phyloP scores from a whole-genome alignment of 2,329 filamentous ascomycete genomes.

The Cadophora sp. region DNA sequence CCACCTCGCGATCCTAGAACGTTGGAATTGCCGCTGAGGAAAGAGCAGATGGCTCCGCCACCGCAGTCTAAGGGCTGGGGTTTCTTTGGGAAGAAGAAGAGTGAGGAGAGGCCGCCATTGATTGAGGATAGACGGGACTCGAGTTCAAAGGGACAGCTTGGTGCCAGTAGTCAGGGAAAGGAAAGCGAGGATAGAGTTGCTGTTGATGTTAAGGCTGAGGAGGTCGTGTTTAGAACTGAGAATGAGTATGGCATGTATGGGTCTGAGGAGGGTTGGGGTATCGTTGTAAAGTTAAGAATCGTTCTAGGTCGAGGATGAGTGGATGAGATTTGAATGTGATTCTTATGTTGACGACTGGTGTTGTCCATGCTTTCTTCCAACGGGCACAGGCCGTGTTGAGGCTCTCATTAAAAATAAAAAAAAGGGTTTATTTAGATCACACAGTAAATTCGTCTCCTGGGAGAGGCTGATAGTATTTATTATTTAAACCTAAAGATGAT shows the following conservation, averaged over 20 bases:
- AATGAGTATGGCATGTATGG: constrained; percentile 70
- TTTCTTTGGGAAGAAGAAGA: constrained; percentile 37
- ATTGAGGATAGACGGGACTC: constrained; percentile 14
- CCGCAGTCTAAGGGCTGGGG: constrained; percentile 15
- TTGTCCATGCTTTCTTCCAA: no score
- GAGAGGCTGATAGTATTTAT: no score
- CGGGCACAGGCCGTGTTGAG: no score
- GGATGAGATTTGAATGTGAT: no score
- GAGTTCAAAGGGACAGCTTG: constrained; percentile 8
- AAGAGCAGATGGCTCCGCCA: constrained; percentile 16
- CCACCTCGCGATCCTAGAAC: constrained; percentile 23
- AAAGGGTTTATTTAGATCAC: no score
- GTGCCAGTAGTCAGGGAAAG: constrained; percentile 2
- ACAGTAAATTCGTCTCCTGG: no score
- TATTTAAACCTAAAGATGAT: no score
- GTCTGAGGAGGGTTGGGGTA: constrained; percentile 39
- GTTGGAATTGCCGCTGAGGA: constrained; percentile 27
- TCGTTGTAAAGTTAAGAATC: constrained; percentile 39
- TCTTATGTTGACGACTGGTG: no score
- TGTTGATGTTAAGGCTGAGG: constrained; percentile 45
- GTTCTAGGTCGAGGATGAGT: constrained; percentile 17
- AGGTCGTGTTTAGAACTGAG: constrained; percentile 68
- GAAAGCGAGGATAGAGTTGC: constrained; percentile 30
- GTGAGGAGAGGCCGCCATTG: constrained; percentile 14
- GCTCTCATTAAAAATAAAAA: no score